These are phyloP conservation scores for Komagataella mondaviorum DNA, from an alignment of 805 yeast species.

Conservation along the genomic window DNA sequence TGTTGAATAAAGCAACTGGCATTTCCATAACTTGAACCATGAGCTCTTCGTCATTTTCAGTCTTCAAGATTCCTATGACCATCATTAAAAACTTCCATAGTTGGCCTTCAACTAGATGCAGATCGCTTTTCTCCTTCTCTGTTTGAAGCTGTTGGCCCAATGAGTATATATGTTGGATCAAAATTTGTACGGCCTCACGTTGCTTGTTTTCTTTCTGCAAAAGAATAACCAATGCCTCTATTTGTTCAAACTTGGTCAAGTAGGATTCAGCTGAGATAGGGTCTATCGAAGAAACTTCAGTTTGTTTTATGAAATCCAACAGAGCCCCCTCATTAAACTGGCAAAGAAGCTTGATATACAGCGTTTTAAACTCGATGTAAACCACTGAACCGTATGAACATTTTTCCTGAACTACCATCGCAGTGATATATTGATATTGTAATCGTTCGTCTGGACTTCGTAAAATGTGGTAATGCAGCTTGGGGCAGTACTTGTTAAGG, in stretches of 20 bases:
- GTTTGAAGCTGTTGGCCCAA: constrained; percentile 1
- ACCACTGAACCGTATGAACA: not conserved
- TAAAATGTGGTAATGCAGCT: constrained; percentile 24
- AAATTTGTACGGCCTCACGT: constrained; percentile 16
- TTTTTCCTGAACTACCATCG: constrained; percentile 10
- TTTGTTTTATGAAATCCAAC: not conserved
- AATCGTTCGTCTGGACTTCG: constrained; percentile 13
- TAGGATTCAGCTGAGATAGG: constrained; percentile 6
- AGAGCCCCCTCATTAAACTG: constrained; percentile 8
- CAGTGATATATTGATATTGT: constrained; percentile 19
- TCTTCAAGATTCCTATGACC: constrained; percentile 16
- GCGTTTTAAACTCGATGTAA: constrained; percentile 5
- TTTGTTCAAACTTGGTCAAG: constrained; percentile 12
- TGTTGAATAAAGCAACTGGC: constrained; percentile 20
- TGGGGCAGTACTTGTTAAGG: constrained; percentile 22
- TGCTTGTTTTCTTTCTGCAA: constrained; percentile 11
- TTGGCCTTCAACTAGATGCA: constrained; percentile 11
- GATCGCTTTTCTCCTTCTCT: constrained; percentile 2
- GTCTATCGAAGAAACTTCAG: constrained; percentile 2
- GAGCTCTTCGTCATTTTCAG: constrained; percentile 18
- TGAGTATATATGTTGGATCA: not conserved
- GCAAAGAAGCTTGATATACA: constrained; percentile 15
- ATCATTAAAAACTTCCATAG: constrained; percentile 21
- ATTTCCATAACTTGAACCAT: constrained; percentile 26
- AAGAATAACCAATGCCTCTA: constrained; percentile 20